A percentile compares a stretch with the other conserved stretches of the same genome.
phyloP scores from a whole-genome alignment of 2,329 filamentous ascomycete species.

The Aspergillus sojae region DNA sequence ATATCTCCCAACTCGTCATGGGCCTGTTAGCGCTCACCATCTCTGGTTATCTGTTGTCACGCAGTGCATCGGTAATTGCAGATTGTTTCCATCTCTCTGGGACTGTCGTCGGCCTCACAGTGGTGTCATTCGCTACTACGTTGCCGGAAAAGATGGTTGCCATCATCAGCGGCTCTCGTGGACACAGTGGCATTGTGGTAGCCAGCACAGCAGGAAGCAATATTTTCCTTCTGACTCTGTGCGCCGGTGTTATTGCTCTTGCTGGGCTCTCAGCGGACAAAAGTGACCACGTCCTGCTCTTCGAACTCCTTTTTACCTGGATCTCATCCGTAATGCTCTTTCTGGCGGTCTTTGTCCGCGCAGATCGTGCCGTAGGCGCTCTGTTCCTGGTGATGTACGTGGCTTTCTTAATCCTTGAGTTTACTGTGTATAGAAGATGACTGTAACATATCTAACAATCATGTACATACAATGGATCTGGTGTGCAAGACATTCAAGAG shows the following conservation, averaged over 20 bases:
- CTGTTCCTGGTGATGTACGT: constrained; percentile 36
- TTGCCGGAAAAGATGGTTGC: constrained; percentile 58
- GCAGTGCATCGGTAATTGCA: constrained; percentile 46
- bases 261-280: not conserved
- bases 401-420: constrained; percentile 39
- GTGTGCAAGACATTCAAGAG: no score
- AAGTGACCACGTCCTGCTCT: constrained; percentile 23
- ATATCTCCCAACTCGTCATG: constrained; percentile 47
- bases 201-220: constrained; percentile 59
- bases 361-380: constrained; percentile 21
- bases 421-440: constrained; percentile 24
- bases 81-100: constrained; percentile 48
- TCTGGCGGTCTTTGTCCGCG: constrained; percentile 20
- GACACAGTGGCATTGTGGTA: constrained; percentile 53
- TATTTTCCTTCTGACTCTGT: constrained; percentile 57
- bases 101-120: constrained; percentile 50
- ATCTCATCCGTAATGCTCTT: constrained; percentile 18
- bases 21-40: constrained; percentile 50
- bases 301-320: constrained; percentile 29
- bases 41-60: constrained; percentile 54
- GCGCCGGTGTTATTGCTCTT: constrained; percentile 40
- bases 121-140: constrained; percentile 57
- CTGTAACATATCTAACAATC: not conserved
- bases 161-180: constrained; percentile 50
- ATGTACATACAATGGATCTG: no score